phyloP scores from a whole-genome alignment of 495 filamentous ascomycete genomes.

The Penicillium atrosanguineum region DNA sequence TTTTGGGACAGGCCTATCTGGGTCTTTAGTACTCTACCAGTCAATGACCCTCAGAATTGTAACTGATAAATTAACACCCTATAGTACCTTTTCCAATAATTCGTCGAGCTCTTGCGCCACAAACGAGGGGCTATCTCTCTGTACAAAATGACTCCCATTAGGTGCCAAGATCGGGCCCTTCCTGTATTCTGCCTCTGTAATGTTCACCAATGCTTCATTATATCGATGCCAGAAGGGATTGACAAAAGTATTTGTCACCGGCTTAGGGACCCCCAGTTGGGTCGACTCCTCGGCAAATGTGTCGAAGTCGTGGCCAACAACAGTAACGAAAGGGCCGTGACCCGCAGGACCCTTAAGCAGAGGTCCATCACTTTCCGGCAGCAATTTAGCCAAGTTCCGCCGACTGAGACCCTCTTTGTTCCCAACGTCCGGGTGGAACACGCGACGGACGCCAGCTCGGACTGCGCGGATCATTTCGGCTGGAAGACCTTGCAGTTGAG shows the following conservation, averaged over 20 bases:
- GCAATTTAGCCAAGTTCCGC: conserved; percentile 41
- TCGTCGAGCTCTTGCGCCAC: conserved; percentile 48
- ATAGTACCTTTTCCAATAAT: conserved; percentile 36
- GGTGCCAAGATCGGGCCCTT: conserved; percentile 51
- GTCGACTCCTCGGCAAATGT: conserved; percentile 50
- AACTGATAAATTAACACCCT: too few relatives aligned
- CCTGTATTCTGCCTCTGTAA: conserved; percentile 40
- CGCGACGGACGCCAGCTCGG: conserved; percentile 32
- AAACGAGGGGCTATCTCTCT: conserved; percentile 57
- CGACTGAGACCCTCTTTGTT: conserved; percentile 58
- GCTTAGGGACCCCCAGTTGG: conserved; percentile 36
- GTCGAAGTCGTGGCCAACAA: conserved; percentile 61
- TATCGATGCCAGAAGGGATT: conserved; percentile 54
- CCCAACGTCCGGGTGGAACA: conserved; percentile 54
- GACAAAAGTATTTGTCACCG: conserved; percentile 49
- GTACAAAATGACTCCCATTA: conserved; percentile 60
- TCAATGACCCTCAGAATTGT: too few relatives aligned
- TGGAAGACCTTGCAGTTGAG: conserved; percentile 26
- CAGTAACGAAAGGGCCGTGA: conserved; percentile 44
- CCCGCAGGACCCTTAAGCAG: conserved; percentile 38
- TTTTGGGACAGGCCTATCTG: too few relatives aligned
- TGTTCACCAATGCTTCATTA: conserved; percentile 51
- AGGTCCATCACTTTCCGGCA: conserved; percentile 51
- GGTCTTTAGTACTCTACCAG: too few relatives aligned
- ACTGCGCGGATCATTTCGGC: conserved; percentile 45